Evolutionary conservation across 2,329 filamentous ascomycete species (phyloP).

Genomic region (Trichothecium sympodiale): DNA sequence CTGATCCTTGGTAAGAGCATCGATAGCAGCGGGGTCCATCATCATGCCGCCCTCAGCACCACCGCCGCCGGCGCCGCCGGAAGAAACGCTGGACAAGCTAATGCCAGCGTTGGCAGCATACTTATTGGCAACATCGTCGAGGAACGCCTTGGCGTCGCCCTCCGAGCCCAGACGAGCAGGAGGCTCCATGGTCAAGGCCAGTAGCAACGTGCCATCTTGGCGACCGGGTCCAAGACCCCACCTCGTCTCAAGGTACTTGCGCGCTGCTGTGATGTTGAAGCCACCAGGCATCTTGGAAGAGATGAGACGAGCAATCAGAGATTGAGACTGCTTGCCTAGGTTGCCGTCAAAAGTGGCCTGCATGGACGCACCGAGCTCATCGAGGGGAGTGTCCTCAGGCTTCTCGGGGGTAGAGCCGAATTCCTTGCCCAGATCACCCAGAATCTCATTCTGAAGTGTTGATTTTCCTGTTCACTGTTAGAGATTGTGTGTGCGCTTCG

Average conservation of each 20-base stretch:
- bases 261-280: conserved; percentile 93
- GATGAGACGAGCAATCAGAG: conserved; percentile 84
- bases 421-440: conserved; percentile 95
- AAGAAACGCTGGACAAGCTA: conserved; percentile 65
- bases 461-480: conserved; percentile 63
- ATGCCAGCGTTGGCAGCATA: conserved; percentile 79
- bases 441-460: conserved; percentile 95
- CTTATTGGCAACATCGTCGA: conserved; percentile 81
- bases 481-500: background rate
- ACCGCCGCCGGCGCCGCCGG: conserved; percentile 56
- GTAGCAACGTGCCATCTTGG: conserved; percentile 80
- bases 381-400: conserved; percentile 91
- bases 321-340: conserved; percentile 91
- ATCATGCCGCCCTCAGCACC: conserved; percentile 81
- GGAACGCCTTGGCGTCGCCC: conserved; percentile 79
- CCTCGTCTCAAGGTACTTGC: conserved; percentile 89
- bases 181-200: conserved; percentile 90
- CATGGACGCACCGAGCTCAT: conserved; percentile 91
- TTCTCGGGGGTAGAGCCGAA: conserved; percentile 98
- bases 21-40: conserved; percentile 97
- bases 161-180: conserved; percentile 80
- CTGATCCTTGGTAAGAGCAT: conserved; percentile 95
- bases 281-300: conserved; percentile 99
- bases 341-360: conserved; percentile 98
- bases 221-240: conserved; percentile 82